Base-by-base conservation (phyloP, 208 protist genomes). In the Leptomonas pyrrhocoris region DNA sequence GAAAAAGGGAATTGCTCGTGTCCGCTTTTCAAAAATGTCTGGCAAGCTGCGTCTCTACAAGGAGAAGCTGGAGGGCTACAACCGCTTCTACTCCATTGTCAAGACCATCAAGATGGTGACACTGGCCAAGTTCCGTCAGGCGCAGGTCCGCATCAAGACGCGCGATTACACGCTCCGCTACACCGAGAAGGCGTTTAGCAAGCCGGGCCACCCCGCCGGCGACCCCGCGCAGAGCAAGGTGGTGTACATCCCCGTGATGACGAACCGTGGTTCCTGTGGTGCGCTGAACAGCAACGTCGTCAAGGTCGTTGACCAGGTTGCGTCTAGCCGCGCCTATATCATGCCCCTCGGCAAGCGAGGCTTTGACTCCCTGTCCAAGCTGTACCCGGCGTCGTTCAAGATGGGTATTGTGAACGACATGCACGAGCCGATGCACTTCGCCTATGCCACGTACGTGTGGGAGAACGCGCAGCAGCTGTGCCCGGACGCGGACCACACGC, bases 61-160 rank as follows among this genome's bases (percentile, higher is more conserved):
- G 77, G 88, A 95, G 62, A 96, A 96, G 74, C 80, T 96, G 65
- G 92, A 93, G 74, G 92, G 92, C 38, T 96, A 96, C 79, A 96
- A 96, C 69, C 79, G 80, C 63, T 96, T 95, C 79, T 94, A 96
- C 80, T 89, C 84, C 27, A 96, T 96, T 53, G 89, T 96, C 36
- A 96, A 94, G 81, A 96, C 92, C 18, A 96, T 96, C 56, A 96
- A 96, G 79, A 95, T 94, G 88, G 90, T 96, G n/a, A 94, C 92
- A 21, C 73, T 96, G 57, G 89, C 92, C 28, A 96, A 96, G 72
- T 96, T 87, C 74, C 87, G 90, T 27, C 75, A 82, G 58, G 75
- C 86, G 18, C 86, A 95, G 76, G 57, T 59, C 30, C 86, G 89
- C 53, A 84, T 89, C 30, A 93, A 92, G 70, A 96, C 90, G 15